phyloP scores from a whole-genome alignment of 129 eudicot genomes.

The Ambrosia trifida region DNA sequence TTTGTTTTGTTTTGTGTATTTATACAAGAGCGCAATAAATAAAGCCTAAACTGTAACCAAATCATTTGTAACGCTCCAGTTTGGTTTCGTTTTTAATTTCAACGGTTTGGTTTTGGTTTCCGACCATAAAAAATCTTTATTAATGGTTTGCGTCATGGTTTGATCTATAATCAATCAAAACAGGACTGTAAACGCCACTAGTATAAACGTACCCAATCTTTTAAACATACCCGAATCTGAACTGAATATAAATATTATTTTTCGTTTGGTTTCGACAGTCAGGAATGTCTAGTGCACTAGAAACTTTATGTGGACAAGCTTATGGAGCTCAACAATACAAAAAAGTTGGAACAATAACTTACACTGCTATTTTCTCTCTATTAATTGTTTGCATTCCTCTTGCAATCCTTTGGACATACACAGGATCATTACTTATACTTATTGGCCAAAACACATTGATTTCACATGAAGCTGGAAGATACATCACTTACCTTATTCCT shows the following conservation, averaged over 20 bases:
- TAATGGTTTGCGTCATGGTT: no score
- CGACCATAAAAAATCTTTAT: no score
- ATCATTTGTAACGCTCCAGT: no score
- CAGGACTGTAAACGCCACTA: no score
- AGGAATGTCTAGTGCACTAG: slow-evolving; percentile 76
- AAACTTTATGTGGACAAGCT: slow-evolving; percentile 83
- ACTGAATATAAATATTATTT: neutral
- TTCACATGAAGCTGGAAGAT: slow-evolving; percentile 65
- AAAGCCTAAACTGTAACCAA: no score
- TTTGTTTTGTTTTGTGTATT: no score
- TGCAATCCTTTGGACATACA: slow-evolving; percentile 56
- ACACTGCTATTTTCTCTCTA: slow-evolving; percentile 67
- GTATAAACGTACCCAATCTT: no score
- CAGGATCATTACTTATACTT: slow-evolving; percentile 45
- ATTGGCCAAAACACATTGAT: slow-evolving; percentile 69
- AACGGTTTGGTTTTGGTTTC: no score
- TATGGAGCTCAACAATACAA: slow-evolving; percentile 76
- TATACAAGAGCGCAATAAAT: no score
- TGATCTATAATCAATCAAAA: no score
- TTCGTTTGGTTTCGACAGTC: slow-evolving; percentile 36
- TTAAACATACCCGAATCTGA: no score
- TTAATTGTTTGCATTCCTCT: slow-evolving; percentile 60
- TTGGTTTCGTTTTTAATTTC: no score
- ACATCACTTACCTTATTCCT: slow-evolving; percentile 56
- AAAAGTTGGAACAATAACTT: slow-evolving; percentile 64